Conservation (phyloP, 1,139 yeast genomes). For the Suhomyces wounanorum region DNA sequence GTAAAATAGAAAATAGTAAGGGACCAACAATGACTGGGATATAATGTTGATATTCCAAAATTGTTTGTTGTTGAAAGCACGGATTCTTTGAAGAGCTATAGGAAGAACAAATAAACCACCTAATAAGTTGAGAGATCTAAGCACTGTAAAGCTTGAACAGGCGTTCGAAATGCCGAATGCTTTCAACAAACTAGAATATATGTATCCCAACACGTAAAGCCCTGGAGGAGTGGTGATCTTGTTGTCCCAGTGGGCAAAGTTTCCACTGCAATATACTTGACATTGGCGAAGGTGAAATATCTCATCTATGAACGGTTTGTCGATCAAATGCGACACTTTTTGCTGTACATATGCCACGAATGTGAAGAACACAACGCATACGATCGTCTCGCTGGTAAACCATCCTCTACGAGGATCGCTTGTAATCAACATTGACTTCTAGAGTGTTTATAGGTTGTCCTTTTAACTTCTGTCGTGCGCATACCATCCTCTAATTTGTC, state of each 20-base stretch:
- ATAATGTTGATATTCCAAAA: slow-evolving; percentile 53
- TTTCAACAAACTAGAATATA: slow-evolving; percentile 38
- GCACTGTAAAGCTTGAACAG: slow-evolving; percentile 41
- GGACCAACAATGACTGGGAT: slow-evolving; percentile 68
- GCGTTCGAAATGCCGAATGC: slow-evolving; percentile 23
- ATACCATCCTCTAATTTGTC: neutral
- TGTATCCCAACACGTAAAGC: slow-evolving; percentile 64
- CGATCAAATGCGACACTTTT: slow-evolving; percentile 28
- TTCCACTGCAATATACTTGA: slow-evolving; percentile 59
- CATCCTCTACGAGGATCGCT: neutral
- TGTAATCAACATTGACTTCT: neutral
- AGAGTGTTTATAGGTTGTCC: neutral
- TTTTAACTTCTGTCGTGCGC: neutral
- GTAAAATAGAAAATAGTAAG: slow-evolving; percentile 78
- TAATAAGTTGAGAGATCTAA: slow-evolving; percentile 60
- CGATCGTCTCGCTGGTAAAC: neutral
- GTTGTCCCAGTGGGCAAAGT: slow-evolving; percentile 73
- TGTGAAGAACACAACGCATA: slow-evolving; percentile 14
- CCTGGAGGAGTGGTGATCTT: slow-evolving; percentile 99
- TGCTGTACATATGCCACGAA: slow-evolving; percentile 20
- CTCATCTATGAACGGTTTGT: slow-evolving; percentile 66
- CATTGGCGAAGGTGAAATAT: slow-evolving; percentile 85
- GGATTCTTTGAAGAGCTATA: slow-evolving; percentile 27
- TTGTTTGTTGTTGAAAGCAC: slow-evolving; percentile 36
- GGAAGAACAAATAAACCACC: slow-evolving; percentile 66